These are phyloP conservation scores for Penicillium glabrum DNA, from an alignment of 2,329 filamentous ascomycete genomes.

Conservation along the genomic window DNA sequence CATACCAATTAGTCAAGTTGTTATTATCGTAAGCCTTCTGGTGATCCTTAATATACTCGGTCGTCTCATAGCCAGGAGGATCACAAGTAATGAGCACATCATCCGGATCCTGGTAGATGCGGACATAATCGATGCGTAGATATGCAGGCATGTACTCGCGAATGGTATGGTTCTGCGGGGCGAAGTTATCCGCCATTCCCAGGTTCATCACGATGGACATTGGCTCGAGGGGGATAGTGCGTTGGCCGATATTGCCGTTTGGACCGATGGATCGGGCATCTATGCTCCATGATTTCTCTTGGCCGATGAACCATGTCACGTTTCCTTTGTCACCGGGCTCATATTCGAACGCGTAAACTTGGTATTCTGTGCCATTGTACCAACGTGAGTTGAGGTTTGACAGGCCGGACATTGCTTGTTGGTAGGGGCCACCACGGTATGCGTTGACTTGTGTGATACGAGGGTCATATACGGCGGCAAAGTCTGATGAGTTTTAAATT, in stretches of 20 bases:
- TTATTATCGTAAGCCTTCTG: conserved; percentile 61
- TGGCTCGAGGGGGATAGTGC: conserved; percentile 66
- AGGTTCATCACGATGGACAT: conserved; percentile 68
- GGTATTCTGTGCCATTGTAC: conserved; percentile 65
- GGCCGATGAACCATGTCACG: conserved; percentile 68
- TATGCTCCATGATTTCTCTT: conserved; percentile 64
- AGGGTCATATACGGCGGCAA: conserved; percentile 64
- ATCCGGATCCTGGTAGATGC: conserved; percentile 67
- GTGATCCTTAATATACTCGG: conserved; percentile 64
- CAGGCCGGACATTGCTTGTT: conserved; percentile 63
- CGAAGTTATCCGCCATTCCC: conserved; percentile 68
- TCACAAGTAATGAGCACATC: conserved; percentile 64
- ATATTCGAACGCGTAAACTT: conserved; percentile 65
- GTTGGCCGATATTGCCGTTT: conserved; percentile 68
- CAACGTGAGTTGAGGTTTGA: conserved; percentile 65
- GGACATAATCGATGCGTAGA: conserved; percentile 69
- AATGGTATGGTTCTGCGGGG: conserved; percentile 60
- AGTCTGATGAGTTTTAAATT: conserved; percentile 45
- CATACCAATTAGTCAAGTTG: conserved; percentile 64
- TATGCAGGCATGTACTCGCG: conserved; percentile 59
- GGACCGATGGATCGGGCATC: conserved; percentile 60
- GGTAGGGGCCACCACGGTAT: conserved; percentile 62
- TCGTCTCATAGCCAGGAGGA: conserved; percentile 66
- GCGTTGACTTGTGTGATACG: conserved; percentile 57
- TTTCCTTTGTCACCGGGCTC: conserved; percentile 59